Evolutionary conservation across 345 rosid species (phyloP).

Genomic region (Linum trigynum): DNA sequence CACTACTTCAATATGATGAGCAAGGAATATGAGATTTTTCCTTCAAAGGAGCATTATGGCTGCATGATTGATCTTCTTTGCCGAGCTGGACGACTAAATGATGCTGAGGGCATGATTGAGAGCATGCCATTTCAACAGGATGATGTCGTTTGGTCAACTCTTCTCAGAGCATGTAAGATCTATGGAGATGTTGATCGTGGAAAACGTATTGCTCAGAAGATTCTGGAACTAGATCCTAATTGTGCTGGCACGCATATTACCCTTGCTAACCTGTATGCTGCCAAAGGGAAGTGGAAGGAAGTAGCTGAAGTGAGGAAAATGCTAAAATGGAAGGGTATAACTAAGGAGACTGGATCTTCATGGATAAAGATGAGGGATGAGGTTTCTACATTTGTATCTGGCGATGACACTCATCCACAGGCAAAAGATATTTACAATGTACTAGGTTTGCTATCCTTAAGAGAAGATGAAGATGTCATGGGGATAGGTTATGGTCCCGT

Average conservation of each 20-base stretch:
- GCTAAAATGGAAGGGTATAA: conserved; percentile 65
- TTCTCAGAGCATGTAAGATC: conserved; percentile 57
- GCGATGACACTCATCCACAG: conserved; percentile 47
- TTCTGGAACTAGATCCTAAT: conserved; percentile 59
- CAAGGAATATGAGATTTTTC: conserved; percentile 32
- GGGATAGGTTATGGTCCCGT: conserved; percentile 22
- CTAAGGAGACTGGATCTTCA: conserved; percentile 86
- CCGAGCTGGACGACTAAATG: conserved; percentile 56
- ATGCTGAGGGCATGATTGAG: conserved; percentile 65
- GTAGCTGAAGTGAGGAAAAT: conserved; percentile 59
- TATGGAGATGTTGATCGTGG: conserved; percentile 65
- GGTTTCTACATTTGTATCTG: conserved; percentile 53
- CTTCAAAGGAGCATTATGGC: conserved; percentile 80
- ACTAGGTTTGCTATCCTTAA: conserved; percentile 36
- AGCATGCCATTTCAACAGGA: conserved; percentile 59
- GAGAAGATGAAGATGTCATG: conserved; percentile 22
- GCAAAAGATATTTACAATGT: conserved; percentile 41
- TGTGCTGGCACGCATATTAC: conserved; percentile 71
- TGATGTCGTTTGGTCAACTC: conserved; percentile 79
- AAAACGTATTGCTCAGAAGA: conserved; percentile 45
- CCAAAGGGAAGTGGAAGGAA: conserved; percentile 67
- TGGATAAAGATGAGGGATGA: conserved; percentile 54
- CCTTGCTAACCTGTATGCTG: conserved; percentile 63
- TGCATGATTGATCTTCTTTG: conserved; percentile 90
- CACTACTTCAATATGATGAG: conserved; percentile 62